Evolutionary conservation across 768 basidiomycete genomes (phyloP).

Genomic region (Candolleomyces efflorescens): DNA sequence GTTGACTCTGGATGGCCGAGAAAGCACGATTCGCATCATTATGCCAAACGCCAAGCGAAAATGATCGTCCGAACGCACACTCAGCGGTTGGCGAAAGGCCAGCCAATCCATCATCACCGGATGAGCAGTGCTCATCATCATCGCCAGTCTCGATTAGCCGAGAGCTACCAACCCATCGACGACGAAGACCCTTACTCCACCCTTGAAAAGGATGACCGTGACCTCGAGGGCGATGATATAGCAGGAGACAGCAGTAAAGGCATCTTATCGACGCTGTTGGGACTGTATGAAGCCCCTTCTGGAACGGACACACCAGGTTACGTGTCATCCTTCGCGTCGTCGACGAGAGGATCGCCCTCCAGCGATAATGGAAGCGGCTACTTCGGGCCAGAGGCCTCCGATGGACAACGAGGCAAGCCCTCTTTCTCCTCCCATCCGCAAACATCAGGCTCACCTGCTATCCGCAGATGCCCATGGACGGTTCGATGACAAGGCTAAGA

Average conservation of each 20-base stretch:
- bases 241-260: background rate
- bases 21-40: background rate
- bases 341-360: background rate
- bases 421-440: background rate
- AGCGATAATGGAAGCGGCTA: background rate
- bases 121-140: background rate
- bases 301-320: background rate
- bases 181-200: background rate
- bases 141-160: background rate
- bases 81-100: background rate
- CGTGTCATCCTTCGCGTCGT: background rate
- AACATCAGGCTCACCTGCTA: background rate
- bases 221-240: background rate
- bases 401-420: background rate
- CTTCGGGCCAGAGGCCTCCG: background rate
- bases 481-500: conserved; percentile 4
- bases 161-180: background rate
- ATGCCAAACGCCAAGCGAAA: background rate
- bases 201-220: background rate
- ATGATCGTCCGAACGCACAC: background rate
- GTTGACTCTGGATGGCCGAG: background rate
- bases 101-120: background rate
- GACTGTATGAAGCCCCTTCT: background rate
- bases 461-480: background rate
- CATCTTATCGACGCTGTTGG: background rate